Base-by-base conservation (phyloP, 805 yeast species). In the Ogataea nakhonphanomensis region DNA sequence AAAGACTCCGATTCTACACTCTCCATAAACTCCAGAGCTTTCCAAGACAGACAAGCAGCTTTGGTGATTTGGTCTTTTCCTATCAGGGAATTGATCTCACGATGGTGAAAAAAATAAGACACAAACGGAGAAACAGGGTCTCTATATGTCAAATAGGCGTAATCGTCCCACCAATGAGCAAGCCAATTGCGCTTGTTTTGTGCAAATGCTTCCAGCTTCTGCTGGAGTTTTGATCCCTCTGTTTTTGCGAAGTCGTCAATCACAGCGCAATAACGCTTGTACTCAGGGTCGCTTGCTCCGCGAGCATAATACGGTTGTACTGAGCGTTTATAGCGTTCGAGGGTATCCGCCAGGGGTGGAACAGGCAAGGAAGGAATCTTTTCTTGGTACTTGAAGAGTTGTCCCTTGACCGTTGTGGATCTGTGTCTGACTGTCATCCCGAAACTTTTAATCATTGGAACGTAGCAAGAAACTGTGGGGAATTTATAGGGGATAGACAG, bases 101-200 rank as follows among this genome's bases (percentile, higher is more conserved):
- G 82, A 68, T 91, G 96, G 39, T 81, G 74, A 66, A 77, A 91
- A 54, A 88, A 93, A 69, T 91, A 91, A 14, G 95, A 84, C 26
- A 88, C 96, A 58, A 81, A 90, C 9, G 98, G 97, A 21, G 86
- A 85, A n/a, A 91, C 85, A 0, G 98, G 95, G 63, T 88, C 98
- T 50, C 93, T 75, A 67, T 88, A 90, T 29, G 84, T 79, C 70
- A 91, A 70, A 65, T 91, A 91, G 14, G 96, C 95, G 51, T 84
- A 86, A 54, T 85, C 84, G 62, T 91, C 95, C 99, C 99, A 91
- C 74, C 83, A 88, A 45, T 78, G 82, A 33, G 84, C 76, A 55
- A 91, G 72, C 99, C 99, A 91, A 63, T 91, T 91, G 58, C 88
- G 81, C 41, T 66, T 69, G 39, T 57, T 65, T 23, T 65, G 53